Evolutionary conservation across 176 grass and related monocot species (phyloP), one percentile per base, ranked within the genome.

Genomic region (Rhynchospora pubera): DNA sequence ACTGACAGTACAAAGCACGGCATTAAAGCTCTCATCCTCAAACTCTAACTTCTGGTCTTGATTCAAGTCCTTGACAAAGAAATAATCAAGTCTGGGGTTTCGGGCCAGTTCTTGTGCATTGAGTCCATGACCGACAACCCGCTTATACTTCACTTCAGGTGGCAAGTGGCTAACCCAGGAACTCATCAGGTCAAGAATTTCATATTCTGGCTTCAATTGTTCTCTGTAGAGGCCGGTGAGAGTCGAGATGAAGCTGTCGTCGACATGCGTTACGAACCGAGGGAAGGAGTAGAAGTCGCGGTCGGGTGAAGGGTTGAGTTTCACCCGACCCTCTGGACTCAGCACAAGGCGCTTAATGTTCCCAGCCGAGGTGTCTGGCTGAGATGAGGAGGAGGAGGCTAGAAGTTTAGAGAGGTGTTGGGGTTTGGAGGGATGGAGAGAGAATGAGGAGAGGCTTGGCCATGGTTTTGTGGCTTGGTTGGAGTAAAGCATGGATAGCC

Each of bases 91-190:
- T 42, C 94, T 84, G 7, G 88, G 75, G 83, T 97, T 97, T 63
- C 61, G 70, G 50, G 89, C 84, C 45, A 97, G 84, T 88, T 97
- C 94, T 88, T 94, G 94, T n/a, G 90, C 89, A 85, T 97, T 97
- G 52, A 97, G 89, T 5, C 94, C 94, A 12, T 94, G 94, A 55
- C 94, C 94, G 24, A 97, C 91, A 7, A 97, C 91, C 0, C 88
- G 83, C 62, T 77, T 73, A 83, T 92, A 79, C 53, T 2, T 7
- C 9, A 86, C 16, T 74, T 97, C 94, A 16, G 82, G 80, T 39
- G 91, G 94, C 64, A 97, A 87, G 86, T 97, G 94, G 82, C 94
- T 97, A 10, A 97, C 91, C 94, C 94, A 97, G 51, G 94, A 97
- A 85, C 94, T 97, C 94, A 94, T 97, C 68, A 97, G 86, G 86